These are phyloP conservation scores for Phlebiopsis flavidoalba DNA, from an alignment of 768 basidiomycete species.

Conservation along the genomic window DNA sequence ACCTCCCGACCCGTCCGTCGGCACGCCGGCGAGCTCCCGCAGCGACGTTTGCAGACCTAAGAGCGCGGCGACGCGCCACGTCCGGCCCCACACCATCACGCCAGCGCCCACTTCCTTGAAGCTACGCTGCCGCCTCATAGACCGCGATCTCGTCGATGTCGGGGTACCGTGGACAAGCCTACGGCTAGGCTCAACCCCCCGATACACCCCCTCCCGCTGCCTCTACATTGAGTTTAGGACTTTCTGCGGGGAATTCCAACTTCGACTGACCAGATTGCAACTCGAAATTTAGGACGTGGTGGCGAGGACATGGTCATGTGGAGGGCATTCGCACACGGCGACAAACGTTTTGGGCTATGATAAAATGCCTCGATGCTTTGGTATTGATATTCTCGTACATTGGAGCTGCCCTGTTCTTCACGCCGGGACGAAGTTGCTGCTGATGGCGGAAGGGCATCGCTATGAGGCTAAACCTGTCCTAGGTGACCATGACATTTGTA, in stretches of 20 bases:
- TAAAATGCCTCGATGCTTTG: background rate
- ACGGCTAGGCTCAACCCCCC: constrained; percentile 27
- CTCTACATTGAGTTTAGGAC: background rate
- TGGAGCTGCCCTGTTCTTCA: background rate
- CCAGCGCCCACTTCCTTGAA: constrained; percentile 49
- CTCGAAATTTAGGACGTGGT: constrained; percentile 15
- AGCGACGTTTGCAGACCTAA: constrained; percentile 23
- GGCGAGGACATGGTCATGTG: background rate
- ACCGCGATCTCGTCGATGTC: constrained; percentile 25
- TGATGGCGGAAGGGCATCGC: background rate
- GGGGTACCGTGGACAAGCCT: constrained; percentile 20
- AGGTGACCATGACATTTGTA: too few relatives aligned
- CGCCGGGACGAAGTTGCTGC: too few relatives aligned
- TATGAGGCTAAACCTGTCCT: background rate
- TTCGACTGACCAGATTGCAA: constrained; percentile 34
- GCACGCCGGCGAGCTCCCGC: constrained; percentile 20
- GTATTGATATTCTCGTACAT: background rate
- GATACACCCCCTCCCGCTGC: constrained; percentile 27
- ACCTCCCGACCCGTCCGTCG: constrained; percentile 18
- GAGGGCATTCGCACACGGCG: background rate
- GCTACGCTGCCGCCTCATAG: constrained; percentile 32
- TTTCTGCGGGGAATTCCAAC: background rate
- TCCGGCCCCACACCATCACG: constrained; percentile 26
- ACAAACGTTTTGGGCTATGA: background rate
- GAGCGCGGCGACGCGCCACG: constrained; percentile 22